Evolutionary conservation across 371 early-diverging fungal species (phyloP).

Genomic region (Mortierella sp.): DNA sequence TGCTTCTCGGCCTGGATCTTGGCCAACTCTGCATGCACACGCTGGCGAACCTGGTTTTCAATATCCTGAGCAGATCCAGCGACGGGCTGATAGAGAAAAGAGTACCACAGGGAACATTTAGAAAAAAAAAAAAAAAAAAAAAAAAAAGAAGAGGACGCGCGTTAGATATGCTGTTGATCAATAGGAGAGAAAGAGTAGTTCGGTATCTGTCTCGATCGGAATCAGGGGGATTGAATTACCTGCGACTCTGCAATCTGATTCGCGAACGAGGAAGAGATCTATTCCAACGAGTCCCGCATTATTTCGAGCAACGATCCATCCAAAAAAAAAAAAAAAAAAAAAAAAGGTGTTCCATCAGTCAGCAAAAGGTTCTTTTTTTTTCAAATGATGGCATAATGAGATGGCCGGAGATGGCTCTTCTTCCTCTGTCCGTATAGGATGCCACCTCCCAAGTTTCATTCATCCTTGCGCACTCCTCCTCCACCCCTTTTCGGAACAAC

Average conservation of each 20-base stretch:
- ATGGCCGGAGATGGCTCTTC: no score
- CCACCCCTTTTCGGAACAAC: background rate
- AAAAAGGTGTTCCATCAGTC: no score
- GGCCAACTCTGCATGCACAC: conserved; percentile 48
- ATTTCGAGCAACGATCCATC: no score
- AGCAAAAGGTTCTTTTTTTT: no score
- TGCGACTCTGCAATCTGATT: conserved; percentile 42
- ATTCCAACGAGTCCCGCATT: background rate
- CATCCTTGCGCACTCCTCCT: background rate
- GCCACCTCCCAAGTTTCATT: background rate
- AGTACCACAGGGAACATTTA: background rate
- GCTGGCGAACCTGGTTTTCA: conserved; percentile 47
- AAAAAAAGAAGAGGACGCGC: no score
- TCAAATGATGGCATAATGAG: no score
- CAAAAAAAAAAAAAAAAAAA: no score
- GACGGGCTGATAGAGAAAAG: conserved; percentile 12
- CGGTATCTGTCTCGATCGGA: background rate
- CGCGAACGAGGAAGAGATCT: conserved; percentile 46
- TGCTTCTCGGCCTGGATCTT: conserved; percentile 39
- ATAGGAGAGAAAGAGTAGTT: background rate
- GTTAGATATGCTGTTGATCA: background rate
- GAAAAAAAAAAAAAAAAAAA: background rate
- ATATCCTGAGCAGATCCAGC: conserved; percentile 42
- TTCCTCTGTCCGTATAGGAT: no score
- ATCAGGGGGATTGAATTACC: conserved; percentile 15